Percentiles rank a stretch among this genome's conserved stretches.
Evolutionary conservation across 805 yeast genomes (phyloP).

Genomic region (Cyberlindnera euphorbiae): DNA sequence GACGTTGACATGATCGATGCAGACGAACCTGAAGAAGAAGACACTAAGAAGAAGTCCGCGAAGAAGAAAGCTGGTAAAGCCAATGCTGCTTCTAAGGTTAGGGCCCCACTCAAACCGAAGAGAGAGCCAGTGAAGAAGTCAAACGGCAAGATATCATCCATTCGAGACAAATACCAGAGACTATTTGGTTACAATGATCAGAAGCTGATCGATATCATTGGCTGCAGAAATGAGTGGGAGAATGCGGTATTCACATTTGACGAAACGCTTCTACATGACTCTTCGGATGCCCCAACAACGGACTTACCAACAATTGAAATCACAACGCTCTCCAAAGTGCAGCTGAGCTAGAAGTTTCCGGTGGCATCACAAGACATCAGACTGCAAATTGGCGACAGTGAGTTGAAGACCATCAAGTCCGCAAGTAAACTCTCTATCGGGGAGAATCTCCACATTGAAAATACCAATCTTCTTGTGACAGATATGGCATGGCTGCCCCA

Average conservation of each 20-base stretch:
- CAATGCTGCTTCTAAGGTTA: no score
- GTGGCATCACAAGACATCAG: slow-evolving; percentile 6
- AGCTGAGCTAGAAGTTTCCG: slow-evolving; percentile 26
- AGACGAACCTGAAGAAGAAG: slow-evolving; percentile 26
- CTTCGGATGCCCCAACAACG: slow-evolving; percentile 6
- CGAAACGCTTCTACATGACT: slow-evolving; percentile 24
- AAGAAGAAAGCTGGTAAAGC: slow-evolving; percentile 8
- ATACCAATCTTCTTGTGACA: slow-evolving; percentile 49
- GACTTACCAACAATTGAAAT: slow-evolving; percentile 13
- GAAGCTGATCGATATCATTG: slow-evolving; percentile 37
- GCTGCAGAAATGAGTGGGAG: slow-evolving; percentile 48
- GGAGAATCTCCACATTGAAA: slow-evolving; percentile 34
- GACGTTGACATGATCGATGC: slow-evolving; percentile 31
- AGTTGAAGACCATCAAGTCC: slow-evolving; percentile 6
- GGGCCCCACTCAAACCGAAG: slow-evolving; percentile 12
- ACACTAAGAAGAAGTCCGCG: slow-evolving; percentile 28
- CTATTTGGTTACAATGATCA: slow-evolving; percentile 47
- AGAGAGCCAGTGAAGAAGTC: slow-evolving; percentile 16
- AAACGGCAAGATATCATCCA: slow-evolving; percentile 30
- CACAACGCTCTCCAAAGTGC: slow-evolving; percentile 18
- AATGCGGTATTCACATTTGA: slow-evolving; percentile 39
- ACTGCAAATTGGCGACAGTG: slow-evolving; percentile 19
- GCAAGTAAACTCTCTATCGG: slow-evolving; percentile 23
- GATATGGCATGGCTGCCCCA: slow-evolving; percentile 48
- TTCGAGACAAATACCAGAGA: slow-evolving; percentile 38